A percentile compares a stretch with the other conserved stretches of the same genome.
Conservation (phyloP, 2,329 filamentous ascomycete species). For the Achaetomium macrosporum region DNA sequence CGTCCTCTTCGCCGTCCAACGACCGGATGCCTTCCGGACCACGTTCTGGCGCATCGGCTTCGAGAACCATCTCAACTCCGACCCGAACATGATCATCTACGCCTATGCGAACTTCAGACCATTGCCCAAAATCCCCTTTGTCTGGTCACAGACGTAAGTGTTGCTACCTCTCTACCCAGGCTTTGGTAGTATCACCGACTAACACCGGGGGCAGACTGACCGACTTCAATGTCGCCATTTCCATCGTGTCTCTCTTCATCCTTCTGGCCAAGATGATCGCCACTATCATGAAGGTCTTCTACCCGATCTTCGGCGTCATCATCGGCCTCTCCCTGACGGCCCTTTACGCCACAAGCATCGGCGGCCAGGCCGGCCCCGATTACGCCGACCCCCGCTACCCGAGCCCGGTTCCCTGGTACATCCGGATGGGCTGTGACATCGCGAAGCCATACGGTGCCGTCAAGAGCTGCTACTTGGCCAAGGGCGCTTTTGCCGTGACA, state of each 20-base stretch:
- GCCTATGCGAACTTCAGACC: slow-evolving; percentile 66
- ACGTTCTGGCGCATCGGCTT: slow-evolving; percentile 68
- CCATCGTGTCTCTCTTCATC: slow-evolving; percentile 69
- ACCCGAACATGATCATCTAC: slow-evolving; percentile 63
- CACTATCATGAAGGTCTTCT: slow-evolving; percentile 66
- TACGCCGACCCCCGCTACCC: slow-evolving; percentile 59
- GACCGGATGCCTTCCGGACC: slow-evolving; percentile 66
- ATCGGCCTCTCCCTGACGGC: slow-evolving; percentile 52
- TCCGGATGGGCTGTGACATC: slow-evolving; percentile 61
- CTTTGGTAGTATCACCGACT: background rate
- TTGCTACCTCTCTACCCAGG: slow-evolving; percentile 20
- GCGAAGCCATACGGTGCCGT: slow-evolving; percentile 49
- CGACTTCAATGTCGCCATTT: slow-evolving; percentile 69
- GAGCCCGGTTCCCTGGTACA: slow-evolving; percentile 66
- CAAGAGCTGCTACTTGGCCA: slow-evolving; percentile 61
- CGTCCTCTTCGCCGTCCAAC: slow-evolving; percentile 65
- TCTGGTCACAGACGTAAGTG: slow-evolving; percentile 67
- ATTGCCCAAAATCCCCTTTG: slow-evolving; percentile 56
- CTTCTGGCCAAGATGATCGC: slow-evolving; percentile 64
- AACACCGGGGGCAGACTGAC: slow-evolving; percentile 54
- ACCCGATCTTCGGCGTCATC: slow-evolving; percentile 56
- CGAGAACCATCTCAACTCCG: slow-evolving; percentile 67
- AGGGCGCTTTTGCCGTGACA: slow-evolving; percentile 59
- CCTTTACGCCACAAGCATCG: slow-evolving; percentile 61
- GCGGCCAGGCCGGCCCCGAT: slow-evolving; percentile 69